A percentile compares a stretch with the other conserved stretches of the same genome.
These are phyloP conservation scores for Pleurotus cornucopiae DNA, from an alignment of 768 basidiomycete species.

Conservation along the genomic window DNA sequence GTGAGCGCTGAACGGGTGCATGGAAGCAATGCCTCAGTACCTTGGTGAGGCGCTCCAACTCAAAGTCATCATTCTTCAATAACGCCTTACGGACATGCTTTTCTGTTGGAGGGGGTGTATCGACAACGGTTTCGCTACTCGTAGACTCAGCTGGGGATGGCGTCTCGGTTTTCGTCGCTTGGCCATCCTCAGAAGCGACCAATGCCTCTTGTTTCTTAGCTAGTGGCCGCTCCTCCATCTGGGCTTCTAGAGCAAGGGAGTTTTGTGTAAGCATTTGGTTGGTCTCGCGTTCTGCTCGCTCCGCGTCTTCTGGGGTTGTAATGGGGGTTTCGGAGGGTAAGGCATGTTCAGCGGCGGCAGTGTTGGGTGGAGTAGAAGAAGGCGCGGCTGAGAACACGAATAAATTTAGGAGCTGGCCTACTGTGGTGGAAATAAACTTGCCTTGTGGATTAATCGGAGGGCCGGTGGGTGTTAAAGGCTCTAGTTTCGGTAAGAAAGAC, in stretches of 20 bases:
- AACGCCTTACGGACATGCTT: constrained; percentile 64
- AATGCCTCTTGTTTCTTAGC: constrained; percentile 85
- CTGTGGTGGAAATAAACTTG: neutral
- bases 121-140: constrained; percentile 11
- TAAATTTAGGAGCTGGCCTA: neutral
- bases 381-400: neutral
- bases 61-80: constrained; percentile 82
- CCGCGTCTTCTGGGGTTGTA: constrained; percentile 34
- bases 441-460: constrained; percentile 21
- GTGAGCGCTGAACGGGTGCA: neutral
- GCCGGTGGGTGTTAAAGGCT: constrained; percentile 41
- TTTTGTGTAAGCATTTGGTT: constrained; percentile 67
- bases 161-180: constrained; percentile 16
- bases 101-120: constrained; percentile 29
- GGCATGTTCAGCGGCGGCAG: constrained; percentile 16
- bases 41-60: constrained; percentile 73
- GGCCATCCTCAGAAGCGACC: constrained; percentile 33
- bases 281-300: constrained; percentile 37
- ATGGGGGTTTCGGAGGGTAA: constrained; percentile 17
- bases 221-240: constrained; percentile 81
- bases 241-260: constrained; percentile 73
- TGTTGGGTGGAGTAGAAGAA: constrained; percentile 9
- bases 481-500: constrained; percentile 81
- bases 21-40: constrained; percentile 35
- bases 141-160: constrained; percentile 12